Conservation (phyloP, 1,284 basidiomycete genomes). For the Pisolithus thermaeus region DNA sequence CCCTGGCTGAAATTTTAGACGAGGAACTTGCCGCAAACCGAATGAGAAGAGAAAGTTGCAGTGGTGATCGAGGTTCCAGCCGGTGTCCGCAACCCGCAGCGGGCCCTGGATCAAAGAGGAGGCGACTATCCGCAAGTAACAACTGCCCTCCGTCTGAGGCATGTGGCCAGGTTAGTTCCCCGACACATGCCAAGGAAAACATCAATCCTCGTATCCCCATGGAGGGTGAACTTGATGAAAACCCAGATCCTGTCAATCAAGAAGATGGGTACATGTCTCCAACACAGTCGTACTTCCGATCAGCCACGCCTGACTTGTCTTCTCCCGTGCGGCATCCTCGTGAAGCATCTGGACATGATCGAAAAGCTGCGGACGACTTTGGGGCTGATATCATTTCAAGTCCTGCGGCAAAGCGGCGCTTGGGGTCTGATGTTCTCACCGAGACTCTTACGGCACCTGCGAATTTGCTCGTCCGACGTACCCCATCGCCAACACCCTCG, state of each 20-base stretch:
- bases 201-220: constrained; percentile 31
- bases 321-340: constrained; percentile 42
- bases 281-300: constrained; percentile 43
- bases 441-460: constrained; percentile 8
- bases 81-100: constrained; percentile 30
- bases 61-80: constrained; percentile 13
- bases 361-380: constrained; percentile 35
- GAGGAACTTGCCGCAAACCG: constrained; percentile 48
- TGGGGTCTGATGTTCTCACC: constrained; percentile 10
- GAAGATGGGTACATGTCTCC: constrained; percentile 77
- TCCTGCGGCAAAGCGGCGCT: constrained; percentile 37
- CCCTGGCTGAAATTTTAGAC: constrained; percentile 63
- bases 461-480: constrained; percentile 34
- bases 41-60: constrained; percentile 35
- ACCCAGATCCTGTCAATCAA: constrained; percentile 40
- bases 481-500: constrained; percentile 22
- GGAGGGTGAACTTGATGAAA: constrained; percentile 23
- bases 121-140: constrained; percentile 2
- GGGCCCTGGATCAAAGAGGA: constrained; percentile 15
- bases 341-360: constrained; percentile 8
- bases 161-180: constrained; percentile 42
- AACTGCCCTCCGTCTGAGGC: constrained; percentile 16
- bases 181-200: constrained; percentile 33
- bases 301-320: constrained; percentile 54
- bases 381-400: constrained; percentile 59